Evolutionary conservation across 257 asterid genomes (phyloP).

Genomic region (Linderniella brevidens): DNA sequence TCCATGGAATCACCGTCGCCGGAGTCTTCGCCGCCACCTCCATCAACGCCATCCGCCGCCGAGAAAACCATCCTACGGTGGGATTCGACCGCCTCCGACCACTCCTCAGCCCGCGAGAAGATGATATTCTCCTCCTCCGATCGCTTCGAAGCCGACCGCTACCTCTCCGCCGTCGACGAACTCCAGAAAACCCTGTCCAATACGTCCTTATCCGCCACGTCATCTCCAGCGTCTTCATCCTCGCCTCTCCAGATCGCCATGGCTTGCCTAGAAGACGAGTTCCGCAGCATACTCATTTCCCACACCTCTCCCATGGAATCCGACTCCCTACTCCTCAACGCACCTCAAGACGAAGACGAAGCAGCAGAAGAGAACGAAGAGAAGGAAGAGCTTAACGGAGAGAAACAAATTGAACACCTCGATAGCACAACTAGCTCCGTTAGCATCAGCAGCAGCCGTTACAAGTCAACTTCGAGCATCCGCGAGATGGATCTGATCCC

Average conservation of each 20-base stretch:
- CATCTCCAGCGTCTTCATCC: constrained; percentile 15
- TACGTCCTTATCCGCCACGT: constrained; percentile 28
- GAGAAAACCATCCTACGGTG: constrained; percentile 55
- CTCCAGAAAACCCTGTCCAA: constrained; percentile 42
- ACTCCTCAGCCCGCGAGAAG: constrained; percentile 28
- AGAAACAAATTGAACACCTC: constrained; percentile 41
- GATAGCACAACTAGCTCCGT: constrained; percentile 23
- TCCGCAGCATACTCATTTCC: constrained; percentile 56
- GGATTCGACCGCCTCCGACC: constrained; percentile 76
- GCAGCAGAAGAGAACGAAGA: constrained; percentile 25
- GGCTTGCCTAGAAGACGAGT: constrained; percentile 95
- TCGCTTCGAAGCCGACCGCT: constrained; percentile 57
- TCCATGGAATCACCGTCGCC: constrained; percentile 32
- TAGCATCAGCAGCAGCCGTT: constrained; percentile 29
- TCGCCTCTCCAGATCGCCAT: constrained; percentile 72
- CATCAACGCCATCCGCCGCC: constrained; percentile 36
- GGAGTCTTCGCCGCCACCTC: constrained; percentile 52
- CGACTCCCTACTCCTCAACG: constrained; percentile 33
- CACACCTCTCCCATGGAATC: constrained; percentile 51
- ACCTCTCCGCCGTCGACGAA: constrained; percentile 74
- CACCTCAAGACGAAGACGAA: constrained; percentile 20
- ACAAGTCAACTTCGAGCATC: constrained; percentile 38
- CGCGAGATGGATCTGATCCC: constrained; percentile 70
- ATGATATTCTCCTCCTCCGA: constrained; percentile 69
- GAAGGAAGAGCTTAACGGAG: constrained; percentile 18